Conservation (phyloP, 306 rosid species). For the Dryas alaskensis region DNA sequence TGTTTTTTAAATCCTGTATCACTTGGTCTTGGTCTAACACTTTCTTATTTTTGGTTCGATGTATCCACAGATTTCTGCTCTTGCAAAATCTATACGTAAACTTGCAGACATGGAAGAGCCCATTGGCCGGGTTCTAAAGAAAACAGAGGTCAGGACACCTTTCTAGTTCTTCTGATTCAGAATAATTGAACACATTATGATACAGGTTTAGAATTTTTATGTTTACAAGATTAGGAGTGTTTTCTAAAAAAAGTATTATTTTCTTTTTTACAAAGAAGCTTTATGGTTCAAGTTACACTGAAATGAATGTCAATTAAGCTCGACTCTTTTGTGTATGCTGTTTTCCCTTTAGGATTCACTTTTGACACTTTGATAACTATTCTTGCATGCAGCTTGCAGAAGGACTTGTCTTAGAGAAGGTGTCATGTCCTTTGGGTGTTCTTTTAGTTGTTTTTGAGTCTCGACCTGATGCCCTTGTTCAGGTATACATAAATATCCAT, state of each 20-base stretch:
- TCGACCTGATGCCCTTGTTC: conserved; percentile 97
- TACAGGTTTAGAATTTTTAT: background rate
- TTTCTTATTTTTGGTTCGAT: conserved; percentile 3
- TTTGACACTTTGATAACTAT: conserved; percentile 27
- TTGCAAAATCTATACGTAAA: conserved; percentile 67
- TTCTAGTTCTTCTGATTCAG: conserved; percentile 15
- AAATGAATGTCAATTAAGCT: background rate
- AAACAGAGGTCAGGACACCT: conserved; percentile 60
- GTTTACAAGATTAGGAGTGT: background rate
- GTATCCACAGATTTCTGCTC: conserved; percentile 52
- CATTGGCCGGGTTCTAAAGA: conserved; percentile 61
- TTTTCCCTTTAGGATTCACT: background rate
- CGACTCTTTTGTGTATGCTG: background rate
- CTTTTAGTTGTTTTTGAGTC: conserved; percentile 81
- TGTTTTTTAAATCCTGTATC: background rate
- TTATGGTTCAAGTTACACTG: background rate
- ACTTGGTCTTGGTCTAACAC: background rate
- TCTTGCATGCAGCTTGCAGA: conserved; percentile 64
- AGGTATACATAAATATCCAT: conserved; percentile 44
- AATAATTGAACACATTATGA: background rate
- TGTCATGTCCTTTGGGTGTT: conserved; percentile 78
- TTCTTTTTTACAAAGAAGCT: background rate
- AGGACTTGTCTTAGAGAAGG: conserved; percentile 67
- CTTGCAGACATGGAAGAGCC: conserved; percentile 90
- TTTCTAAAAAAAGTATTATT: background rate